phyloP scores from a whole-genome alignment of 2,329 filamentous ascomycete species.

The Trichoderma arundinaceum region DNA sequence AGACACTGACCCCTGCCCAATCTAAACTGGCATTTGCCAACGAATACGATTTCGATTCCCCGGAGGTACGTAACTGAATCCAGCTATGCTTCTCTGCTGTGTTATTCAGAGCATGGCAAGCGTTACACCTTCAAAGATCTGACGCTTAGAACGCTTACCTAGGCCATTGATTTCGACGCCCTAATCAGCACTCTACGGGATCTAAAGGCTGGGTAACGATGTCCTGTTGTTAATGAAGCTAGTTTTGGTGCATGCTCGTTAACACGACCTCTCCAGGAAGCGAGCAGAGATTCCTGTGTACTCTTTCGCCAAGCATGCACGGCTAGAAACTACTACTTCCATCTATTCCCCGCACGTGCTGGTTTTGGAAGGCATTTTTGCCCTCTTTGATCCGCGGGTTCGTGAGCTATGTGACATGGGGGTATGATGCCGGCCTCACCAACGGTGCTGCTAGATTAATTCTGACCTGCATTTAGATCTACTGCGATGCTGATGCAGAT shows the following conservation, averaged over 20 bases:
- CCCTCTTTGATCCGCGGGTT: conserved; percentile 85
- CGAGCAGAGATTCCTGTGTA: conserved; percentile 92
- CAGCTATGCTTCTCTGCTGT: neutral
- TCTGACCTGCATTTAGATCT: conserved; percentile 66
- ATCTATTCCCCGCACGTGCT: conserved; percentile 97
- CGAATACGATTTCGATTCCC: conserved; percentile 95
- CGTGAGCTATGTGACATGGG: conserved; percentile 89
- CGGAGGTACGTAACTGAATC: conserved; percentile 58
- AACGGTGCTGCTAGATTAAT: neutral
- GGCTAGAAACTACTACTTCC: conserved; percentile 77
- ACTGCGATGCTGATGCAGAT: conserved; percentile 94
- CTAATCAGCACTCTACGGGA: conserved; percentile 79
- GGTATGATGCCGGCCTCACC: conserved; percentile 52
- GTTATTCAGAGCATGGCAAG: neutral
- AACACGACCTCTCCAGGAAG: conserved; percentile 58
- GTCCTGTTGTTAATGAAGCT: neutral
- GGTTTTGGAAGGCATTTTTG: conserved; percentile 94
- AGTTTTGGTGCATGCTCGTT: conserved; percentile 27
- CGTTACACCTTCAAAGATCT: neutral
- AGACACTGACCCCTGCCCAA: conserved; percentile 79
- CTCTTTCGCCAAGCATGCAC: conserved; percentile 90
- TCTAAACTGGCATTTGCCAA: conserved; percentile 83
- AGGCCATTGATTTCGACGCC: conserved; percentile 91
- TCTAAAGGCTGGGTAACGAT: conserved; percentile 83
- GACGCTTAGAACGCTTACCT: conserved; percentile 14